Base-by-base conservation (phyloP, 768 basidiomycete genomes). In the Suillus bovinus region DNA sequence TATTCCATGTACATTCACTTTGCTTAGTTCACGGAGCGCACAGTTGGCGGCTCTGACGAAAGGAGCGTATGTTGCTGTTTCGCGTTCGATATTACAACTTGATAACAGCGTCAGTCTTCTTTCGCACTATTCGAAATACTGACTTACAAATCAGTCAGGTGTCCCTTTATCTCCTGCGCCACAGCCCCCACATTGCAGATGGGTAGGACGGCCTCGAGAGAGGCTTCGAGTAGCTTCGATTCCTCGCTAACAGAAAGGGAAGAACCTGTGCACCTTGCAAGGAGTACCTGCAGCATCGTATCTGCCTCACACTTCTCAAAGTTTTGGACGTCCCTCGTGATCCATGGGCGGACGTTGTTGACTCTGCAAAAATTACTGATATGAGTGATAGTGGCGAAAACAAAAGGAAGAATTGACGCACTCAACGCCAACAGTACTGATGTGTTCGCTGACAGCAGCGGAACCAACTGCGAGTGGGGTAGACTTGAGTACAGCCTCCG, bases 1-100 rank as follows among this genome's bases (percentile, higher is more conserved):
- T 34, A 53, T 22, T 14, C 33, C n/a, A 22, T n/a, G 6, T 3
- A 53, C n/a, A 9, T 16, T 14, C 33, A 53, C 11, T n/a, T 14
- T 2, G 11, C 9, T 34, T 10, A 53, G n/a, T 53, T n/a, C 13
- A 22, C 33, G 14, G 34, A 59, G 42, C 5, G 31, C 46, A 10
- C 8, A 29, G 47, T 52, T 59, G 31, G 58, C 44, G 11, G 46
- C 58, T 11, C n/a, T 22, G 17, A 31, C 58, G 17, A 59, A 59
- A 47, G 44, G 47, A 11, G 20, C 47, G 2, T 59, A 59, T 27
- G 44, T 27, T 9, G 4, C 8, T n/a, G 29, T 5, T 34, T 27
- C 24, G 4, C 2, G 10, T 4, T 34, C 20, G 16, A n/a, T 17
- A 8, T 33, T 13, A 16, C 46, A 49, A 27, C 46, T 47, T 24